phyloP scores from a whole-genome alignment of 306 rosid species.

The Quercus ilex region DNA sequence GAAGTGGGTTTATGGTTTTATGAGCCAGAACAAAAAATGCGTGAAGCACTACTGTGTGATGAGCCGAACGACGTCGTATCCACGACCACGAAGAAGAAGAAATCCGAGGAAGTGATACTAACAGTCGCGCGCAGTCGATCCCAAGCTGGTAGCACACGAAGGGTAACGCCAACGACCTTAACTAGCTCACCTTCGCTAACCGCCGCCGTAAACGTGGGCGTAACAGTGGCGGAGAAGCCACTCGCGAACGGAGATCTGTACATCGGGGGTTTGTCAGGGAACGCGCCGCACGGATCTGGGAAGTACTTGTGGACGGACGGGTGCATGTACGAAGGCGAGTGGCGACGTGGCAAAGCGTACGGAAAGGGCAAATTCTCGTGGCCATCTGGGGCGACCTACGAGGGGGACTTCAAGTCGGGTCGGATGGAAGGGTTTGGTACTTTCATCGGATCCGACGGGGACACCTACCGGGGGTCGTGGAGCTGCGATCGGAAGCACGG shows the following conservation, averaged over 20 bases:
- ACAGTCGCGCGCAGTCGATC: conserved; percentile 43
- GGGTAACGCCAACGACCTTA: conserved; percentile 60
- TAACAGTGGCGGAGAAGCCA: conserved; percentile 24
- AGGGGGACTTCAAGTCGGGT: conserved; percentile 91
- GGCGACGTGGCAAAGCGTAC: conserved; percentile 87
- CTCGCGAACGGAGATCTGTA: conserved; percentile 86
- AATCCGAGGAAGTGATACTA: conserved; percentile 13
- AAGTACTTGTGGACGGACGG: conserved; percentile 91
- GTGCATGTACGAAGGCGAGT: conserved; percentile 90
- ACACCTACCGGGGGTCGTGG: conserved; percentile 78
- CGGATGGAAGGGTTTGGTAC: conserved; percentile 88
- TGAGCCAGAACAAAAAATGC: conserved; percentile 56
- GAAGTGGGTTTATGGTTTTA: too few relatives aligned
- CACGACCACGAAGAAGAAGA: conserved; percentile 44
- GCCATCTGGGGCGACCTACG: conserved; percentile 93
- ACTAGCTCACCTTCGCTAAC: conserved; percentile 3
- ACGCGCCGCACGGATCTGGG: conserved; percentile 77
- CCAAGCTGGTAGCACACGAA: conserved; percentile 47
- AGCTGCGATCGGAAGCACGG: conserved; percentile 73
- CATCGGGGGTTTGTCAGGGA: conserved; percentile 70
- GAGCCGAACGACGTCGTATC: conserved; percentile 28
- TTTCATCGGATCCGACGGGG: conserved; percentile 81
- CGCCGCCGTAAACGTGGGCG: conserved; percentile 2
- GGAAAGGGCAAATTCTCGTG: conserved; percentile 91
- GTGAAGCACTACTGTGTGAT: conserved; percentile 42